Base-by-base conservation (phyloP, 495 filamentous ascomycete species). In the Physcia stellaris region DNA sequence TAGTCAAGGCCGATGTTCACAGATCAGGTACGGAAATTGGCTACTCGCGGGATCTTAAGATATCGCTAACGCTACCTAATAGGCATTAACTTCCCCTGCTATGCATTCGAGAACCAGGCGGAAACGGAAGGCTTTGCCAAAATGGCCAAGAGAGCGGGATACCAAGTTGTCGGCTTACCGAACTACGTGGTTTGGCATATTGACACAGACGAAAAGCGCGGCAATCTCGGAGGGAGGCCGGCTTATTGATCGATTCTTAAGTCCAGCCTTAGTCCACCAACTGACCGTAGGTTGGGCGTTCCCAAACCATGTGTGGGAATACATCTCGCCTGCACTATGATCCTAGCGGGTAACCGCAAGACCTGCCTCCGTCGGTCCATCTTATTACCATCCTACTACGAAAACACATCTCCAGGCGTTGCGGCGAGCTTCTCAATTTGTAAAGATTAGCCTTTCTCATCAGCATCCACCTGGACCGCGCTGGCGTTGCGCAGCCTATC, bases 151-250 rank as follows among this genome's bases (percentile, higher is more conserved):
- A 73, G 88, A 46, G 90, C 90, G 24, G 88, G 88, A 30, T 96
- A 95, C 60, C 68, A 84, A 52, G 90, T 98, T 24, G 68, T 80
- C 41, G 90, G 90, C 24, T 67, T 98, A 36, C 92, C 90, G 40
- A 98, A 98, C 61, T 98, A 98, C 56, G 76, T 98, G 32, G 86
- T 98, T 32, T 98, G 90, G 90, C 90, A 98, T 57, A 85, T 95
- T 48, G 90, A 98, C 56, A 98, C 90, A n/a, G 76, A 93, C 29
- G 90, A 96, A 67, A 95, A 95, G 68, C 73, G 77, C 9, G 90
- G 88, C 3, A 95, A 98, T 33, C 20, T 59, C 39, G 71, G 62
- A 36, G 49, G 35, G 20, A 43, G 50, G 29, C 41, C 45, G 33
- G 46, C 49, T 20, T 47, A 30, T 34, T 37, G 24, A 40, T 17